phyloP scores from a whole-genome alignment of 306 rosid genomes.

The Ormosia semicastrata region DNA sequence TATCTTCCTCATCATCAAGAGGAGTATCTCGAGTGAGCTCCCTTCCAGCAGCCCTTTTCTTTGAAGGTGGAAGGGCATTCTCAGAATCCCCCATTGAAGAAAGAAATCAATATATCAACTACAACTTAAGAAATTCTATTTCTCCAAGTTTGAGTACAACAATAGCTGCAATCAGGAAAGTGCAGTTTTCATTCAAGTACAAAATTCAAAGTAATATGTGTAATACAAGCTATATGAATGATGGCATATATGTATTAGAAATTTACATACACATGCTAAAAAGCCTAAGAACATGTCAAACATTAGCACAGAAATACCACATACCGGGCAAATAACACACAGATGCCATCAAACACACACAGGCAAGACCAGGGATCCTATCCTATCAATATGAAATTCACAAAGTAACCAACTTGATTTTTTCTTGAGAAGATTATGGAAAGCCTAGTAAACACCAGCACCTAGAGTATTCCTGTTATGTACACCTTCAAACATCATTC shows the following conservation, averaged over 20 bases:
- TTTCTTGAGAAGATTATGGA: not conserved
- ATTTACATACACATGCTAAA: not conserved
- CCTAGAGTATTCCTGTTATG: not conserved
- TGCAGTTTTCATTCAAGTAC: not conserved
- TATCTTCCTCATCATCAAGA: conserved; percentile 63
- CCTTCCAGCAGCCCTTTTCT: conserved; percentile 79
- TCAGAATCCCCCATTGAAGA: conserved; percentile 64
- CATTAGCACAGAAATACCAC: not conserved
- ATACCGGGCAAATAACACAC: not conserved
- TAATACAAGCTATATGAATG: not conserved
- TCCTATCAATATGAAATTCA: not conserved
- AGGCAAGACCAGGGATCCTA: not conserved
- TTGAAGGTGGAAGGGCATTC: conserved; percentile 53
- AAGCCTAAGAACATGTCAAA: not conserved
- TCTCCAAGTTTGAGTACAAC: not conserved
- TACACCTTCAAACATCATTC: not conserved
- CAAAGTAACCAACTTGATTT: not conserved
- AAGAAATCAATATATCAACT: conserved; percentile 8
- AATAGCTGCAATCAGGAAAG: conserved; percentile 38
- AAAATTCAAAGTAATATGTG: not conserved
- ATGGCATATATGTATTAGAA: not conserved
- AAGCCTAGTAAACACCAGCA: not conserved
- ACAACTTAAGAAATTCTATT: not conserved
- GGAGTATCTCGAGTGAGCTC: conserved; percentile 66
- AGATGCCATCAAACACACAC: not conserved